A percentile compares a stretch with the other conserved stretches of the same genome.
Evolutionary conservation across 345 rosid species (phyloP).

Genomic region (Toxicodendron radicans): DNA sequence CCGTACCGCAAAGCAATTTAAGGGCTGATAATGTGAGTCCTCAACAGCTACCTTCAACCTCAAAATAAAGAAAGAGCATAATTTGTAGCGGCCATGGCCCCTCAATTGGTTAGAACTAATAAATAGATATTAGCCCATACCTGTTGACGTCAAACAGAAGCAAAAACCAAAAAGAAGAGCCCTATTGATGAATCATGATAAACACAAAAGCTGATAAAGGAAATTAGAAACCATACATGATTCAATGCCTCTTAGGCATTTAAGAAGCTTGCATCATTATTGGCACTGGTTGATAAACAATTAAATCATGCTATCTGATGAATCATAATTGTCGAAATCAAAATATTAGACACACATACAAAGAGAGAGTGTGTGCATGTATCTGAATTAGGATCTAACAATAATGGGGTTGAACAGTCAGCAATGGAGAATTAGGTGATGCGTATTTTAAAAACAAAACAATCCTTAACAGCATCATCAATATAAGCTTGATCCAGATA

Average conservation of each 20-base stretch:
- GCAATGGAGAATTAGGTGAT: too few species aligned
- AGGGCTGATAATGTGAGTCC: neutral
- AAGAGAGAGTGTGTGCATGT: neutral
- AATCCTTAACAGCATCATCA: too few species aligned
- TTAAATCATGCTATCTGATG: neutral
- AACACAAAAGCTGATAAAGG: neutral
- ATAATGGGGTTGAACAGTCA: too few species aligned
- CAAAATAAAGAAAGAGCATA: neutral
- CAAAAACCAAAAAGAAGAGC: neutral
- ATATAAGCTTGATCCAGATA: too few species aligned
- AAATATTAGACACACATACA: neutral
- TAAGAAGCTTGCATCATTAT: neutral
- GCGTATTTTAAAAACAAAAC: too few species aligned
- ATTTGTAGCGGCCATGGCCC: neutral
- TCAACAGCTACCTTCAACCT: neutral
- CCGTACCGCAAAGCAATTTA: neutral
- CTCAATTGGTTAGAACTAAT: neutral
- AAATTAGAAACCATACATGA: neutral
- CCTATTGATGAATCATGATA: too few species aligned
- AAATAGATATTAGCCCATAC: constrained; percentile 1
- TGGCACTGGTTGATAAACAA: neutral
- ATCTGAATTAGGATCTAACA: too few species aligned
- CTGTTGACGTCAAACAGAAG: neutral
- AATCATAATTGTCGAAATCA: neutral
- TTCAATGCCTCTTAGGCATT: neutral